These are phyloP conservation scores for Tagetes patula DNA, from an alignment of 129 eudicot genomes.

Conservation along the genomic window DNA sequence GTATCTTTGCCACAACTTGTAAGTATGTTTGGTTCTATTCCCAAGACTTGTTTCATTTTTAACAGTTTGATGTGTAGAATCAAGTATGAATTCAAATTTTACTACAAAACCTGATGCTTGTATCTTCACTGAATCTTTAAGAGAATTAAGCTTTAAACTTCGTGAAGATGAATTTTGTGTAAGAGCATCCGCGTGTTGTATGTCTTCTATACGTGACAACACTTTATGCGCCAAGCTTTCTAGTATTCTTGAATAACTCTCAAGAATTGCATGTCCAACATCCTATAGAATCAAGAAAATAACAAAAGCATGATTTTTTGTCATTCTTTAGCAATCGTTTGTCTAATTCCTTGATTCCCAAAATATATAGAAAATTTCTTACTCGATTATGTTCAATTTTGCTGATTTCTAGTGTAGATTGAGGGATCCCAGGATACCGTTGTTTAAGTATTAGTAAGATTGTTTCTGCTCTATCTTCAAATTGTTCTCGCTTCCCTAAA, in stretches of 20 bases:
- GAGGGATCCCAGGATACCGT: conserved; percentile 78
- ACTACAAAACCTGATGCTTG: conserved; percentile 20
- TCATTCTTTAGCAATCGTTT: conserved; percentile 4
- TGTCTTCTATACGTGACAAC: conserved; percentile 86
- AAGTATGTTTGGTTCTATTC: conserved; percentile 46
- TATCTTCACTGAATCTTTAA: conserved; percentile 30
- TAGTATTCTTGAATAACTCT: conserved; percentile 90
- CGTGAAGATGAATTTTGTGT: conserved; percentile 47
- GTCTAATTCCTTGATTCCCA: not conserved
- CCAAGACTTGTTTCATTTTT: conserved; percentile 30
- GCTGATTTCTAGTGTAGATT: conserved; percentile 72
- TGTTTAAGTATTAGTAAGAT: conserved; percentile 73
- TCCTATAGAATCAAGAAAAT: conserved; percentile 47
- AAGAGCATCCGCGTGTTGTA: conserved; percentile 59
- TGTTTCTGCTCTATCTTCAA: conserved; percentile 91
- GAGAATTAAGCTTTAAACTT: conserved; percentile 38
- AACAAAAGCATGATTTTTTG: conserved; percentile 4
- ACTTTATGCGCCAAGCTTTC: conserved; percentile 86
- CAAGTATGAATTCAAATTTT: conserved; percentile 8
- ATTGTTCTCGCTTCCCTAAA: conserved; percentile 75
- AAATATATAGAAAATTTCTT: conserved; percentile 30
- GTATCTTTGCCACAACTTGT: conserved; percentile 52
- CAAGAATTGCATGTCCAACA: conserved; percentile 86
- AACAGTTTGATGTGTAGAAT: conserved; percentile 14
- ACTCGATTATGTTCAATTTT: conserved; percentile 85